Evolutionary conservation across 148 eudicot genomes (phyloP).

Genomic region (Heliamphora exappendiculata): DNA sequence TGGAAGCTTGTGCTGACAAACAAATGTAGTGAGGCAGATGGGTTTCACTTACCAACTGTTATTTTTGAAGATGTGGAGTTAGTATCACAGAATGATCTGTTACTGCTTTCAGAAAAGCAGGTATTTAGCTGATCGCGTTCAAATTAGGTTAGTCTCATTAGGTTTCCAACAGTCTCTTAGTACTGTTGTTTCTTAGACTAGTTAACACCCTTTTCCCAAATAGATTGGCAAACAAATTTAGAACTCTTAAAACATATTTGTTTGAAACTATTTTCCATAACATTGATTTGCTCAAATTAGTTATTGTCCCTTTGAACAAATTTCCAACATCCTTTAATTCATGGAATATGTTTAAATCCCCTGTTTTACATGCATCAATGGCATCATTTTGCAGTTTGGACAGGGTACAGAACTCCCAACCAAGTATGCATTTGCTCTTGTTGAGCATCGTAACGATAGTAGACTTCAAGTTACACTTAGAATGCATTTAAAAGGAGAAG

Average conservation of each 20-base stretch:
- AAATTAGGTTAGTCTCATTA: neutral
- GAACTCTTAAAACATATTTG: neutral
- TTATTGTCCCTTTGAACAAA: neutral
- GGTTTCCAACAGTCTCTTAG: neutral
- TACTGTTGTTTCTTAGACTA: neutral
- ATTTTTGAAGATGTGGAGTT: slow-evolving; percentile 30
- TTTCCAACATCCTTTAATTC: too few relatives aligned
- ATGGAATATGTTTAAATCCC: neutral
- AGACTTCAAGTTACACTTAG: slow-evolving; percentile 38
- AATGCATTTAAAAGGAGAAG: slow-evolving; percentile 60
- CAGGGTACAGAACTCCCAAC: slow-evolving; percentile 32
- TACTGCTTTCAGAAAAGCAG: slow-evolving; percentile 60
- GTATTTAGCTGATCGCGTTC: slow-evolving; percentile 24
- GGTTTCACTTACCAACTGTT: slow-evolving; percentile 47
- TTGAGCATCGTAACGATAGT: slow-evolving; percentile 60
- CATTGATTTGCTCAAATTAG: neutral
- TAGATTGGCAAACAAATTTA: neutral
- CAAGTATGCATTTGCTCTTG: slow-evolving; percentile 73
- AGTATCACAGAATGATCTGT: slow-evolving; percentile 64
- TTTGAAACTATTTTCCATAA: neutral
- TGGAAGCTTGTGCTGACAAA: slow-evolving; percentile 28
- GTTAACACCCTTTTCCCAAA: neutral
- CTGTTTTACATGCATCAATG: slow-evolving; percentile 2
- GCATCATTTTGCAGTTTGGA: slow-evolving; percentile 46
- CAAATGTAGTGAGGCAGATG: slow-evolving; percentile 59